A percentile compares a stretch with the other conserved stretches of the same genome.
Evolutionary conservation across 257 asterid species (phyloP).

Genomic region (Paraleonurus japonicus): DNA sequence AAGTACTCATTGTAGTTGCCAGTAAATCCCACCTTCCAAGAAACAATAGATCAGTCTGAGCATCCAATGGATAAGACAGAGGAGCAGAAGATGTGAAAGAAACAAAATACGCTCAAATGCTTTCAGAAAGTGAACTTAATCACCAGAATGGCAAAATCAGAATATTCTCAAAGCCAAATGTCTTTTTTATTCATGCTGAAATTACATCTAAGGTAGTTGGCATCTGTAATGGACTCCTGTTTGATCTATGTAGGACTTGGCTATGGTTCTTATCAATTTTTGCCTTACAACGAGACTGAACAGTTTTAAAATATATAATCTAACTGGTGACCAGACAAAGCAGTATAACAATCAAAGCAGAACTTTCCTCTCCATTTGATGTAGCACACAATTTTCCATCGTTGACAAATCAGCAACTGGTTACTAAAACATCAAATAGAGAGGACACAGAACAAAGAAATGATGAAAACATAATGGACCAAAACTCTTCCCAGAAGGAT

Average conservation of each 20-base stretch:
- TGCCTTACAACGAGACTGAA: neutral
- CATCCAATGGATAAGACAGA: slow-evolving; percentile 14
- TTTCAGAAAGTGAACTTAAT: slow-evolving; percentile 6
- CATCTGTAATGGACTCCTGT: neutral
- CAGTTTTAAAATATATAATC: slow-evolving; percentile 3
- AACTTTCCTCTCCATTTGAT: neutral
- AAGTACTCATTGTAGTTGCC: slow-evolving; percentile 93
- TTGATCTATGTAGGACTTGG: neutral
- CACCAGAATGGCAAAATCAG: slow-evolving; percentile 3
- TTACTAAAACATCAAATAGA: neutral
- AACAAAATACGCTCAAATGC: slow-evolving; percentile 18
- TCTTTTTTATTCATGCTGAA: neutral
- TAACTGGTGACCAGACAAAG: neutral
- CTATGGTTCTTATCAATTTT: neutral
- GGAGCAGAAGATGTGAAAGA: slow-evolving; percentile 7
- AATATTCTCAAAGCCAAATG: slow-evolving; percentile 12
- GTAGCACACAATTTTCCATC: neutral
- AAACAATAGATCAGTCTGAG: slow-evolving; percentile 29
- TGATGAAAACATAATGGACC: neutral
- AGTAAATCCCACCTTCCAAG: slow-evolving; percentile 69
- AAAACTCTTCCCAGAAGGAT: slow-evolving; percentile 5
- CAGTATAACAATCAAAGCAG: neutral
- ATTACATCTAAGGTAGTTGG: slow-evolving; percentile 5
- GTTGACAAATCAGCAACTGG: neutral
- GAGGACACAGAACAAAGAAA: slow-evolving; percentile 2